Base-by-base conservation (phyloP, 1,284 basidiomycete genomes). In the Kwoniella shivajii region DNA sequence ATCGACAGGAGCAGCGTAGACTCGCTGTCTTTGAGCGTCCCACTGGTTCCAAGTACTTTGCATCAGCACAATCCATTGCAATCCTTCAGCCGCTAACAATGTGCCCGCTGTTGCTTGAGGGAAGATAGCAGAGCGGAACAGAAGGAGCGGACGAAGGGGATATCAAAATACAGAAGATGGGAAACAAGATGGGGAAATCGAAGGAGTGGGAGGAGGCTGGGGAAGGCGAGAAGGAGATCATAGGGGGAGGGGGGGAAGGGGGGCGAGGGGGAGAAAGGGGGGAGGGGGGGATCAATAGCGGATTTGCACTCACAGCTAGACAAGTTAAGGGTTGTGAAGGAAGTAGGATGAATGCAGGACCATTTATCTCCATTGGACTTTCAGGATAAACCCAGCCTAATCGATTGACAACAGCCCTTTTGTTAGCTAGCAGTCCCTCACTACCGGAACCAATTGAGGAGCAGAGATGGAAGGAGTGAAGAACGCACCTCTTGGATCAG, bases 351-450 rank as follows among this genome's bases (percentile, higher is more conserved):
- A 77, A 81, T 6, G 74, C 60, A 3, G 80, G 80, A 1, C 80
- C 80, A 4, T 72, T 64, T 16, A 80, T 68, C 56, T 81, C 77
- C 13, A 69, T 52, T 5, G 71, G 63, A 26, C 67, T 69, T 4
- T 73, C 71, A 2, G 79, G 74, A 53, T 75, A 74, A 18, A 80
- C 68, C 80, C 80, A 82, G 20, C 78, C 79, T 74, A 54, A 4
- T 6, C 44, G 24, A 30, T 41, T 18, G 2, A 6, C 6, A 31
- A 20, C 14, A 41, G 18, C 38, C n/a, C n/a, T n/a, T n/a, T 13
- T 10, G 10, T n/a, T 36, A 36, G 34, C 10, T 10, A n/a, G 34
- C 34, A n/a, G 10, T n/a, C 34, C 34, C n/a, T 36, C 34, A 10
- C 34, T n/a, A n/a, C n/a, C n/a, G n/a, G 10, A 36, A 36, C 11